Evolutionary conservation across 495 filamentous ascomycete genomes (phyloP), one percentile per base, ranked within the genome.

Genomic region (Aspergillus conjunctus): DNA sequence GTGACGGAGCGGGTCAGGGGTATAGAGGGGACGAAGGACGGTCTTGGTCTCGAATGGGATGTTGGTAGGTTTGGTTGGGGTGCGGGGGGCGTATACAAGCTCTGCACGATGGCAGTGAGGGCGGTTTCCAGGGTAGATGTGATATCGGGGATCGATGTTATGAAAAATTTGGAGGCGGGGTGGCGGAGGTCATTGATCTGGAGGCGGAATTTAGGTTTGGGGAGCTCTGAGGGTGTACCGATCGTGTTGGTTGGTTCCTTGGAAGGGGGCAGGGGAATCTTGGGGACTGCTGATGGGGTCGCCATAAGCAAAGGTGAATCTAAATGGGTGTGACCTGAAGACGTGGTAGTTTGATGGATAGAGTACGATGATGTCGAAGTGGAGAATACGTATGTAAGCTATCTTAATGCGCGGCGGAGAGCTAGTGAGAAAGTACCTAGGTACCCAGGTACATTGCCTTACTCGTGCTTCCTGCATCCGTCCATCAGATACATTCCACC

Each of bases 1-100:
- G 92, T 97, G n/a, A 98, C 85, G 18, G 91, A 94, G 43, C 92
- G 88, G 8, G 81, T 88, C 31, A 73, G 69, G 5, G 83, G 85
- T 22, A 84, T 73, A 37, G 52, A 67, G 0, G 77, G 73, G 4
- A 32, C 61, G 60, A 73, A 77, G 17, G 51, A 51, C 57, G 67
- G n/a, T 59, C 3, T 60, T 44, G 50, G 20, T 11, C 11, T 46
- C 9, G 45, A 56, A 50, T 37, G 31, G 12, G 55, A 12, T 9
- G 14, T 34, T 7, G 1, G 31, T 10, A 17, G 49, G 31, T 17
- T 30, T 74, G 0, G 78, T 10, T 74, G 45, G 69, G 75, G 15
- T 20, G 15, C 30, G 31, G 64, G 56, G 18, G 51, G 18, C 44
- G 73, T 82, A 72, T 91, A 93, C 33, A 93, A 81, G 32, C 81